A percentile compares a stretch with the other conserved stretches of the same genome.
These are phyloP conservation scores for Excoecaria cochinchinensis DNA, from an alignment of 345 rosid species.

Conservation along the genomic window DNA sequence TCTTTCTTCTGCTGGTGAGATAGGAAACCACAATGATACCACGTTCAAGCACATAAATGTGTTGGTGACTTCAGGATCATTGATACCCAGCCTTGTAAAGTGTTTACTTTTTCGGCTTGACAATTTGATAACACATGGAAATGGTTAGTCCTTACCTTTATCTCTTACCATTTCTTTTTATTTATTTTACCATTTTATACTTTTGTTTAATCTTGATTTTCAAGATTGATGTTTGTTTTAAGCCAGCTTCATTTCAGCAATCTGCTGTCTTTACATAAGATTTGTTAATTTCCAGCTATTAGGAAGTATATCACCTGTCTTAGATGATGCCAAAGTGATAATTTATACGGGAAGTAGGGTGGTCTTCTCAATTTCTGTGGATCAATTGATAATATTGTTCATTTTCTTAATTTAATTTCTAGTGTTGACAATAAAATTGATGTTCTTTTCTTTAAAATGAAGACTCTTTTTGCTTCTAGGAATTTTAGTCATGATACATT, in stretches of 20 bases:
- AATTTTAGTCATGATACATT: too few relatives aligned
- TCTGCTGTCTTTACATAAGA: not conserved
- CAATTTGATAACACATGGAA: slow-evolving; percentile 48
- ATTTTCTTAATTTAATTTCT: not conserved
- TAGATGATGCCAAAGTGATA: not conserved
- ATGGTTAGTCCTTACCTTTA: slow-evolving; percentile 48
- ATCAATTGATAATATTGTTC: too few relatives aligned
- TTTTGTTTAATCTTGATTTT: not conserved
- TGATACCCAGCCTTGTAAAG: slow-evolving; percentile 87
- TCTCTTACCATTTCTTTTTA: not conserved
- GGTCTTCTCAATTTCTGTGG: not conserved
- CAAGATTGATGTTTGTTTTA: not conserved
- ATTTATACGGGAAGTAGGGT: not conserved
- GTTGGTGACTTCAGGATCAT: slow-evolving; percentile 83
- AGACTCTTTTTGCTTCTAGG: too few relatives aligned
- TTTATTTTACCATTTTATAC: not conserved
- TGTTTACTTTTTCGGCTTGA: slow-evolving; percentile 78
- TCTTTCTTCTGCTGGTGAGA: slow-evolving; percentile 18
- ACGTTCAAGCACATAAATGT: slow-evolving; percentile 50
- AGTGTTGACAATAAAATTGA: too few relatives aligned
- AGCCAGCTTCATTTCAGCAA: slow-evolving; percentile 1
- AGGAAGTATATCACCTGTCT: not conserved
- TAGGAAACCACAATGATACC: slow-evolving; percentile 21
- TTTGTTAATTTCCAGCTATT: not conserved
- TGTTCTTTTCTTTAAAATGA: too few relatives aligned